These are phyloP conservation scores for Dichomitus squalens DNA, from an alignment of 1,284 basidiomycete genomes.

Conservation along the genomic window DNA sequence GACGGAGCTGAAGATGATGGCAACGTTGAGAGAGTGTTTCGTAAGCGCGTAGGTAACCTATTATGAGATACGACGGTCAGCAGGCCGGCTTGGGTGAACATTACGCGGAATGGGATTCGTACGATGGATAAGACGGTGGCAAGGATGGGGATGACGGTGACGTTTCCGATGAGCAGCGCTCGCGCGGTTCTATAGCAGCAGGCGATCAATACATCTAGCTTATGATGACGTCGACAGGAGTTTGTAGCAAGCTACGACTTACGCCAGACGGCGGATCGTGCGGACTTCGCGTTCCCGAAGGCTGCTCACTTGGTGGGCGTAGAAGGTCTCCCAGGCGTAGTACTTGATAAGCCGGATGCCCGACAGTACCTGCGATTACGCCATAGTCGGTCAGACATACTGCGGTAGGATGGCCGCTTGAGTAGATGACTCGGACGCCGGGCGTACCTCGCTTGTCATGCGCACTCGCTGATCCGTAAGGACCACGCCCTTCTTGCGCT, in stretches of 20 bases:
- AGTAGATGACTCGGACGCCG: not conserved
- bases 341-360: constrained; percentile 65
- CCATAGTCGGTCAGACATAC: not conserved
- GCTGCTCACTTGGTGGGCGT: constrained; percentile 51
- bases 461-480: constrained; percentile 75
- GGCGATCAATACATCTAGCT: not conserved
- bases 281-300: constrained; percentile 56
- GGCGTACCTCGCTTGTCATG: constrained; percentile 58
- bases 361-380: constrained; percentile 49
- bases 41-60: constrained; percentile 72
- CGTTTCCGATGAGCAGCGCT: constrained; percentile 57
- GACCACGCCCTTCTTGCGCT: constrained; percentile 66
- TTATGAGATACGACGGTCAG: not conserved
- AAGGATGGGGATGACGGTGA: constrained; percentile 65
- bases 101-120: constrained; percentile 21
- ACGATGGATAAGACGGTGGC: constrained; percentile 77
- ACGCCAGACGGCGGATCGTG: constrained; percentile 53
- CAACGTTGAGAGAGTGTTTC: constrained; percentile 67
- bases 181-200: constrained; percentile 36
- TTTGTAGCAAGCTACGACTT: constrained; percentile 25
- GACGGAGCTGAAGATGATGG: constrained; percentile 74
- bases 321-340: constrained; percentile 69
- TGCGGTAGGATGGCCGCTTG: not conserved
- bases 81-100: no score
- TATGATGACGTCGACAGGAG: not conserved